Conservation (phyloP, 495 filamentous ascomycete genomes). For the Amorphotheca resinae region DNA sequence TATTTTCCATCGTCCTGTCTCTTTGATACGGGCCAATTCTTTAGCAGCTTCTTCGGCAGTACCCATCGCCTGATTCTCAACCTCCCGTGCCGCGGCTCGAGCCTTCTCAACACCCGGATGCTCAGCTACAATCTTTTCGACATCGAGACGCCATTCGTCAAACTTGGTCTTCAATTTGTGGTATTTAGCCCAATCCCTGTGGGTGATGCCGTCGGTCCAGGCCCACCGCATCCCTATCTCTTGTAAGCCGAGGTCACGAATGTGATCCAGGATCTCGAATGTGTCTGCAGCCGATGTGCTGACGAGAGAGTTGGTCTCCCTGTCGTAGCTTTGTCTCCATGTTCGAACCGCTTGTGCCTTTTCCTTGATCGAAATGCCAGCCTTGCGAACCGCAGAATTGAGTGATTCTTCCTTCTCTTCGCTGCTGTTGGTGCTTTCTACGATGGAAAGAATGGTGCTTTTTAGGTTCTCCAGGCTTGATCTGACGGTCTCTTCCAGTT, state of each 20-base stretch:
- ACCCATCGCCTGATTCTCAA: conserved; percentile 67
- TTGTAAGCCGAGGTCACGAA: conserved; percentile 79
- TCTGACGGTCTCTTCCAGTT: conserved; percentile 53
- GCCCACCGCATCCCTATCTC: conserved; percentile 98
- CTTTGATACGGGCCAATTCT: conserved; percentile 74
- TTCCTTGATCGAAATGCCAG: conserved; percentile 64
- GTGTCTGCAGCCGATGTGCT: conserved; percentile 67
- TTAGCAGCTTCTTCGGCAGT: conserved; percentile 69
- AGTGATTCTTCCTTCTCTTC: conserved; percentile 53
- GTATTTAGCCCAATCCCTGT: conserved; percentile 93
- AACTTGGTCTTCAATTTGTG: conserved; percentile 73
- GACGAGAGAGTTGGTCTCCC: conserved; percentile 55
- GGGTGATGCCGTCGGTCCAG: conserved; percentile 88
- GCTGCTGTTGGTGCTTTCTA: conserved; percentile 39
- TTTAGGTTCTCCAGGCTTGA: conserved; percentile 55
- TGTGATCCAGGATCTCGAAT: conserved; percentile 67
- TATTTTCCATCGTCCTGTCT: conserved; percentile 78
- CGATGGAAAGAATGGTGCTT: conserved; percentile 46
- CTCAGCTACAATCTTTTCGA: conserved; percentile 55
- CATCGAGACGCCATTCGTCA: conserved; percentile 71
- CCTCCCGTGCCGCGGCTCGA: conserved; percentile 49
- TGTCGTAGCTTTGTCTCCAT: conserved; percentile 65
- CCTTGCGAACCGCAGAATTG: conserved; percentile 48
- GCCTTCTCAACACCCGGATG: conserved; percentile 65
- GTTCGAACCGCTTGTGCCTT: conserved; percentile 68